phyloP scores from a whole-genome alignment of 2,329 filamentous ascomycete species.

The Byssochlamys sp. region DNA sequence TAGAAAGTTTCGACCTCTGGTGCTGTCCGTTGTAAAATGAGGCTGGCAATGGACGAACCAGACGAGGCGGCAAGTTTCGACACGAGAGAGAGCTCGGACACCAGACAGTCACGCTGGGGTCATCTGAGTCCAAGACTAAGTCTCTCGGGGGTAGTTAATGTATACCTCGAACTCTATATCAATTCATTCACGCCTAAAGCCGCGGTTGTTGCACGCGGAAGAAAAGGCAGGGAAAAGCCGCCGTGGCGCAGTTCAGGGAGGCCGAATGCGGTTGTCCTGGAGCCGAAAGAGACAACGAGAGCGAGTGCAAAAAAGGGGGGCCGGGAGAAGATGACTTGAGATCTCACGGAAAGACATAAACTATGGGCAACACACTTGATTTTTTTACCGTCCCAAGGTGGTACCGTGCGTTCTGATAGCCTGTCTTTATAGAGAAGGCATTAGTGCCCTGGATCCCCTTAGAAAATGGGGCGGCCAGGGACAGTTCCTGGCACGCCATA shows the following conservation, averaged over 20 bases:
- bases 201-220: background rate
- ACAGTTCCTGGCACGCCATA: background rate
- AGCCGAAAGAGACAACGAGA: background rate
- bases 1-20: background rate
- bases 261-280: background rate
- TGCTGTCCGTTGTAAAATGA: background rate
- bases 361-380: background rate
- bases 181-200: background rate
- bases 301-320: background rate
- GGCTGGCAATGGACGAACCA: background rate
- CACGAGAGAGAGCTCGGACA: background rate
- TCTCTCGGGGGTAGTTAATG: background rate
- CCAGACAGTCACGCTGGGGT: background rate
- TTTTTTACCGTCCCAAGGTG: background rate
- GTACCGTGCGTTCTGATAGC: background rate
- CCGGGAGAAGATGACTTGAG: background rate
- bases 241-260: background rate
- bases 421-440: background rate
- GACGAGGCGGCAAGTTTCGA: background rate
- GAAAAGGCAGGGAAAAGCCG: background rate
- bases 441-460: background rate
- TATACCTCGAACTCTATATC: background rate
- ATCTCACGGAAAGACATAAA: background rate
- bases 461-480: background rate
- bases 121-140: background rate